A percentile compares a stretch with the other conserved stretches of the same genome.
phyloP scores from a whole-genome alignment of 352 stramenopile genomes.

The Plasmopara halstedii region DNA sequence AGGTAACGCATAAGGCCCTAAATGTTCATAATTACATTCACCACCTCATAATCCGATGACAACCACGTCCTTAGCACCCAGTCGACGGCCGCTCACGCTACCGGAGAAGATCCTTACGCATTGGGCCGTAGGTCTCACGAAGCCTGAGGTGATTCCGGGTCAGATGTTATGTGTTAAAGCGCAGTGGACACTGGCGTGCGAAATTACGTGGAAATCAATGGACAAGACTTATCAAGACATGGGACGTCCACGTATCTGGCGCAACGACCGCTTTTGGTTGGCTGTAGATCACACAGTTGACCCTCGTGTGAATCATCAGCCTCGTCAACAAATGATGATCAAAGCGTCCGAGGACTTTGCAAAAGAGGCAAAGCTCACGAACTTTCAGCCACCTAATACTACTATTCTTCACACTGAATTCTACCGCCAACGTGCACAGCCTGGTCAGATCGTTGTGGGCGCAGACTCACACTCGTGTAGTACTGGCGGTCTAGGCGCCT shows the following conservation, averaged over 20 bases:
- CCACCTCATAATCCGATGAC: conserved; percentile 5
- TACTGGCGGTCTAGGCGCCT: conserved; percentile 67
- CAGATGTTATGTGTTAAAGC: conserved; percentile 83
- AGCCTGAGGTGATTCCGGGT: conserved; percentile 50
- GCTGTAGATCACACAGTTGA: conserved; percentile 81
- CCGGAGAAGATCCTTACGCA: conserved; percentile 79
- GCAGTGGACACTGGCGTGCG: conserved; percentile 76
- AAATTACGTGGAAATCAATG: conserved; percentile 88
- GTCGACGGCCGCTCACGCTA: conserved; percentile 59
- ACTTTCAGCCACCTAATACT: conserved; percentile 81
- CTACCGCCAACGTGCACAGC: conserved; percentile 76
- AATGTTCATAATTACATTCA: conserved; percentile 16
- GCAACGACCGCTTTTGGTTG: conserved; percentile 84
- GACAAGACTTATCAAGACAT: conserved; percentile 86
- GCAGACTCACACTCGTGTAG: conserved; percentile 77
- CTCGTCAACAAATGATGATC: conserved; percentile 84
- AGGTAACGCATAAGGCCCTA: too few relatives aligned
- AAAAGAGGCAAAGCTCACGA: conserved; percentile 66
- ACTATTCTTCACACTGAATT: conserved; percentile 86
- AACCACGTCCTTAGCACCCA: conserved; percentile 4
- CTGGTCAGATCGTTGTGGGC: conserved; percentile 76
- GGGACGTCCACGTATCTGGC: conserved; percentile 74
- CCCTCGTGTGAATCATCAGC: conserved; percentile 73
- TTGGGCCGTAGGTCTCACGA: conserved; percentile 60
- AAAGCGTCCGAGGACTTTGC: conserved; percentile 78